These are phyloP conservation scores for Pestalotiopsis sp. DNA, from an alignment of 2,329 filamentous ascomycete genomes.

Conservation along the genomic window DNA sequence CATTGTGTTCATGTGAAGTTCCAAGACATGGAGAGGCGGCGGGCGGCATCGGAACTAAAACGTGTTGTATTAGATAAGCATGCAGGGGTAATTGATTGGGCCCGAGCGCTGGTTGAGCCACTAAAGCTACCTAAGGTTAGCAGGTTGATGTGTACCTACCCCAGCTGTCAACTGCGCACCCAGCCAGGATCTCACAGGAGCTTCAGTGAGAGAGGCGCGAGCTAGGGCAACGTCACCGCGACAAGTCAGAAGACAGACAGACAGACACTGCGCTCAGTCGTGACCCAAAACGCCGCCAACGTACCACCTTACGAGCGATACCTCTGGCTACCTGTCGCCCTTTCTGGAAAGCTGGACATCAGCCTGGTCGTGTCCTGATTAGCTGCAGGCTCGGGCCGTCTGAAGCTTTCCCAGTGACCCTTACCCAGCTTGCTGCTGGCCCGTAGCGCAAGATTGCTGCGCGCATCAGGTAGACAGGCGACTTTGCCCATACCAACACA, in stretches of 20 bases:
- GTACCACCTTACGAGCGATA: background rate
- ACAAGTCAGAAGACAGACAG: background rate
- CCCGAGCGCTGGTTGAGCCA: background rate
- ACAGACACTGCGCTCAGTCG: background rate
- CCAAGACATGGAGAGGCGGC: background rate
- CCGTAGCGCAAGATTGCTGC: background rate
- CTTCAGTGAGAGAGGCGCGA: background rate
- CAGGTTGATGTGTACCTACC: background rate
- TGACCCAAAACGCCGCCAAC: background rate
- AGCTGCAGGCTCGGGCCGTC: background rate
- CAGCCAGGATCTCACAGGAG: background rate
- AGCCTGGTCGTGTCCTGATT: background rate
- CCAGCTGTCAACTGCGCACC: background rate
- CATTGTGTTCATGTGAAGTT: slow-evolving; percentile 7
- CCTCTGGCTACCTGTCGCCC: background rate
- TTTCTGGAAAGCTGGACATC: background rate
- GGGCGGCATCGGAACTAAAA: background rate
- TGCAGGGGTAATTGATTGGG: background rate
- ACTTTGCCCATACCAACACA: background rate
- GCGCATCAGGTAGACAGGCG: background rate
- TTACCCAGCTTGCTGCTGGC: background rate
- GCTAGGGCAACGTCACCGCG: background rate
- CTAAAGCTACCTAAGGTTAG: background rate
- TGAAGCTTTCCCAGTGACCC: background rate
- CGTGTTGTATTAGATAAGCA: slow-evolving; percentile 2